Conservation (phyloP, 345 rosid genomes). For the Clausena lansium region DNA sequence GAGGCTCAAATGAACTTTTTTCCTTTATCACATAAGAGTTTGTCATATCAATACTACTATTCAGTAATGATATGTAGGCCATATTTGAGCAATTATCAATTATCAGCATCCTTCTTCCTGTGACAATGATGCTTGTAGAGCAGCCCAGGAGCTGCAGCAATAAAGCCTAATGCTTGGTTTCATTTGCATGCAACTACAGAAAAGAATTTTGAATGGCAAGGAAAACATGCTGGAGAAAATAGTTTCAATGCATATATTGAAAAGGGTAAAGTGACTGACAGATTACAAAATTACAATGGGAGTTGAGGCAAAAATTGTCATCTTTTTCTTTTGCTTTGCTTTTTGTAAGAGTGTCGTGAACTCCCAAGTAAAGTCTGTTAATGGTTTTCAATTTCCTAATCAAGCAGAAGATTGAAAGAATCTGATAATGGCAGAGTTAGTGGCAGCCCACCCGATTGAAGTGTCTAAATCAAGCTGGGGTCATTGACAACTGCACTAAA, state of each 20-base stretch:
- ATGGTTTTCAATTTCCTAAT: background rate
- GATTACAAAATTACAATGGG: background rate
- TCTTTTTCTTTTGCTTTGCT: background rate
- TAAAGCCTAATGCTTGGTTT: background rate
- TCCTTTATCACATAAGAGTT: slow-evolving; percentile 1
- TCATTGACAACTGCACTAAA: slow-evolving; percentile 25
- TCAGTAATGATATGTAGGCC: slow-evolving; percentile 2
- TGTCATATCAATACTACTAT: background rate
- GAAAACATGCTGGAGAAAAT: background rate
- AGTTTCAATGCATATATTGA: background rate
- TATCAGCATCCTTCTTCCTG: background rate
- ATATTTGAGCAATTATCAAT: background rate
- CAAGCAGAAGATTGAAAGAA: slow-evolving; percentile 8
- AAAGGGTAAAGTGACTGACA: background rate
- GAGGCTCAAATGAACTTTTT: slow-evolving; percentile 3
- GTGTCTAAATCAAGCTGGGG: slow-evolving; percentile 34
- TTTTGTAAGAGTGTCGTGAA: background rate
- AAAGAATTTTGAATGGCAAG: background rate
- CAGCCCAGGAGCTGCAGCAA: background rate
- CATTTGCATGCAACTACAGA: background rate
- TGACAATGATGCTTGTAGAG: background rate
- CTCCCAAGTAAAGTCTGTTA: background rate
- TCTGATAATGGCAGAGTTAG: slow-evolving; percentile 11
- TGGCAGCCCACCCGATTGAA: slow-evolving; percentile 28
- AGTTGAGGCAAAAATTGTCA: background rate